Base-by-base conservation (phyloP, 2,329 filamentous ascomycete species). In the Aureobasidium sp. region DNA sequence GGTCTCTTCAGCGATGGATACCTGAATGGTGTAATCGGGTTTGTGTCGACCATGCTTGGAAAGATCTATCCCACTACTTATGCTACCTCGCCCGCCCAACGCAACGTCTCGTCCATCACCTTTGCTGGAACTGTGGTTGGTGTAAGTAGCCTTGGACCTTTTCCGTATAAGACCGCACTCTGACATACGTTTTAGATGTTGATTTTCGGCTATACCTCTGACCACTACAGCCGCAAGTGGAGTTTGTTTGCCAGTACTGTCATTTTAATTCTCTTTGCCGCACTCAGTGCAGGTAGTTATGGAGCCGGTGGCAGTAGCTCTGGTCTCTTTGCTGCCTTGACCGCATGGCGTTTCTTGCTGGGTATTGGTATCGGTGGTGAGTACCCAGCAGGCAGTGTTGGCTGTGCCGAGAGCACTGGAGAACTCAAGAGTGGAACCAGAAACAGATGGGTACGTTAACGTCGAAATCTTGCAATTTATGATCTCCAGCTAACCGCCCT, bases 1-100 rank as follows among this genome's bases (percentile, higher is more conserved):
- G 92, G 92, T 69, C 81, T 96, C 1, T 96, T 96, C 75, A 91
- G 88, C 27, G 92, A 96, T 73, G 92, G 92, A 17, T 96, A 96
- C 73, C 84, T 96, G 71, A 95, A 96, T 75, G 91, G 90, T 70
- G 88, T 96, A 66, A 96, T 96, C 68, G 91, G 92, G 6, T 89
- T 88, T 3, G 91, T 96, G 62, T 89, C 87, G 68, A 95, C 91
- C 1, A 85, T 91, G 63, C 82, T 96, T 7, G 74, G 72, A 22
- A 75, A 72, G 0, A 81, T 95, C 67, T 96, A 96, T 70, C 82
- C 82, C 44, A 75, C 80, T 0, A 74, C 82, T n/a, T 97, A 91
- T 74, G 79, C 72, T n/a, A 76, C 78, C 2, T 93, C 57, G 0
- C 22, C 86, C 64, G 92, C 90, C 1, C 84, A 85, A 66, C 83